Conservation (phyloP, 2,329 filamentous ascomycete genomes). For the Phialocephala sp. region DNA sequence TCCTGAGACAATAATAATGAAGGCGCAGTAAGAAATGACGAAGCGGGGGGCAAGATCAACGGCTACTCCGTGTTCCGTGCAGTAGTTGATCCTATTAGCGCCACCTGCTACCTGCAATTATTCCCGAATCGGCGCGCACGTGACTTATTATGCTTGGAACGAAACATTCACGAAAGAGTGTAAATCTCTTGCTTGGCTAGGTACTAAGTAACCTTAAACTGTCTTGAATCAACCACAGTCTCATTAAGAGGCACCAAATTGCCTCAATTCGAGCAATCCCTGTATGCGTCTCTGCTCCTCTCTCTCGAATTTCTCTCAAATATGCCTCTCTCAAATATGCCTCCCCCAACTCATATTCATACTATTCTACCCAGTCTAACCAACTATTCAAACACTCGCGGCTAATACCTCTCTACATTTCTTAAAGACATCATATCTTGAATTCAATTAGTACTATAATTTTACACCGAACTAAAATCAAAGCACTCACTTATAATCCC, state of each 20-base stretch:
- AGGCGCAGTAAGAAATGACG: background rate
- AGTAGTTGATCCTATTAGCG: background rate
- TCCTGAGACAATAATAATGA: background rate
- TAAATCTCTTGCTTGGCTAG: no score
- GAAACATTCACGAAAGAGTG: no score
- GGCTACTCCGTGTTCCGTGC: no score
- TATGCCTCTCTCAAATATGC: no score
- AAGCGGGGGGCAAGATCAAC: background rate
- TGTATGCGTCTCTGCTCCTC: background rate
- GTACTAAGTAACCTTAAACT: no score
- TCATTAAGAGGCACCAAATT: background rate
- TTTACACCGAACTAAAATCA: background rate
- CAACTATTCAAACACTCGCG: background rate
- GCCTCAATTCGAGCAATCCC: background rate
- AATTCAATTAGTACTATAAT: background rate
- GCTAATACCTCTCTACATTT: background rate
- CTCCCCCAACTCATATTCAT: no score
- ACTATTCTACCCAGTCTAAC: background rate
- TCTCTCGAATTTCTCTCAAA: background rate
- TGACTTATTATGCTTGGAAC: no score
- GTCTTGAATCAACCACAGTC: conserved; percentile 27
- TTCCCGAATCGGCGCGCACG: no score
- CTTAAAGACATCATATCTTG: background rate
- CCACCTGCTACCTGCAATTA: background rate
- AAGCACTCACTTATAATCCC: conserved; percentile 4